Base-by-base conservation (phyloP, 495 filamentous ascomycete species). In the Podospora pseudocomata region DNA sequence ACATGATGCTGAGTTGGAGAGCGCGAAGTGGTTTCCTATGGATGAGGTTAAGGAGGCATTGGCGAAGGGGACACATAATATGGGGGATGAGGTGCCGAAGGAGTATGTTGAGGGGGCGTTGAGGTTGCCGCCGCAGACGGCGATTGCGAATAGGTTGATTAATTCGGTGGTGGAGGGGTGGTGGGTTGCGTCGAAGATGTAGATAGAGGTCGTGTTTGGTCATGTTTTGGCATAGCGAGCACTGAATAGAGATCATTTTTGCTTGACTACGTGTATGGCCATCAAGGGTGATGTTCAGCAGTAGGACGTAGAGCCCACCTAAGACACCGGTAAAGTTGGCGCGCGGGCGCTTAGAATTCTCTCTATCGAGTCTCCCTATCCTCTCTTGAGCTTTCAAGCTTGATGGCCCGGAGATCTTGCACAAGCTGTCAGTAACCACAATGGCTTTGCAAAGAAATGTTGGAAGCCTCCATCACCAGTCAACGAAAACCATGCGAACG, bases 1-100 rank as follows among this genome's bases (percentile, higher is more conserved):
- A 16, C 88, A 98, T 80, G 95, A 99, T 70, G 90, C 91, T 0
- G 96, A 99, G 82, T 77, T 98, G 64, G 91, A 93, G 74, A 88
- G 92, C 81, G 96, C 96, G 6, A 88, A 86, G 75, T 98, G 95
- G 95, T 91, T 92, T 69, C 76, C 83, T 0, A 73, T 96, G 18
- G 90, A 88, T 5, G 91, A 92, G 73, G 85, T 91, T 16, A 79
- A 82, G 73, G 84, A 87, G 74, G 91, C 89, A 6, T 69, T 94
- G 72, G 72, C 75, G 56, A 78, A 78, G 63, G 89, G 89, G 11
- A 85, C 84, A 4, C 89, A 87, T 76, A 87, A 86, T 32, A 74
- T 97, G 69, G 89, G 91, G 19, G 89, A 91, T 39, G 26, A 72
- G 1, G 76, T 78, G 4, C 78, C 90, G 4, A 81, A 83, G 57